These are phyloP conservation scores for Fabrea salina DNA, from an alignment of 169 alveolate genomes.

Conservation along the genomic window DNA sequence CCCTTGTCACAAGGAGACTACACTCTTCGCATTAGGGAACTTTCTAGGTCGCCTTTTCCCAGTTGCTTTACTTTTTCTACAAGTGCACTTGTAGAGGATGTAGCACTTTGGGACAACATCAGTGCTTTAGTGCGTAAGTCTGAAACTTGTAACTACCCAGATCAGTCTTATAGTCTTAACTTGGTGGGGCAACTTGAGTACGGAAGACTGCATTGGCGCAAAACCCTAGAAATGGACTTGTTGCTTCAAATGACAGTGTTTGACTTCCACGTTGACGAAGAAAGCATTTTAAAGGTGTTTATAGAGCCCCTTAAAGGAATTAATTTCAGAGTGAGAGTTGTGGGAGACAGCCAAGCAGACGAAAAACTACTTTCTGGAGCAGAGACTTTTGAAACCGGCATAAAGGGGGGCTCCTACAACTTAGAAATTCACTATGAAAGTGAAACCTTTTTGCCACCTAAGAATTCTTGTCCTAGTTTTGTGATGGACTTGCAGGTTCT, in stretches of 20 bases:
- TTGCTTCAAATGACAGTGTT: background rate
- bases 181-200: background rate
- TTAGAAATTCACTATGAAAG: background rate
- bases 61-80: background rate
- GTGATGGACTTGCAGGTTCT: slow-evolving; percentile 17
- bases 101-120: background rate
- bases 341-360: background rate
- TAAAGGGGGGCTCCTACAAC: background rate
- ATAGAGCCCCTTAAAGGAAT: background rate
- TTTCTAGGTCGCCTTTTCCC: background rate
- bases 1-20: slow-evolving; percentile 7
- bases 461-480: background rate
- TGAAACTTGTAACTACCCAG: slow-evolving; percentile 11
- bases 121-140: background rate
- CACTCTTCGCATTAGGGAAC: background rate
- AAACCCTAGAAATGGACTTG: background rate
- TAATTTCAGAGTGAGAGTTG: background rate
- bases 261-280: background rate
- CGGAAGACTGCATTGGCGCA: slow-evolving; percentile 17
- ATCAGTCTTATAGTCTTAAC: slow-evolving; percentile 9
- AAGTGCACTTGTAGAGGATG: background rate
- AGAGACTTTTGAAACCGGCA: background rate
- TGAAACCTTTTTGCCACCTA: background rate
- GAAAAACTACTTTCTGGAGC: background rate
- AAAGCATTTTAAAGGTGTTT: slow-evolving; percentile 21